Evolutionary conservation across 768 basidiomycete species (phyloP), one percentile per base, ranked within the genome.

Genomic region (Crucibulum laeve): DNA sequence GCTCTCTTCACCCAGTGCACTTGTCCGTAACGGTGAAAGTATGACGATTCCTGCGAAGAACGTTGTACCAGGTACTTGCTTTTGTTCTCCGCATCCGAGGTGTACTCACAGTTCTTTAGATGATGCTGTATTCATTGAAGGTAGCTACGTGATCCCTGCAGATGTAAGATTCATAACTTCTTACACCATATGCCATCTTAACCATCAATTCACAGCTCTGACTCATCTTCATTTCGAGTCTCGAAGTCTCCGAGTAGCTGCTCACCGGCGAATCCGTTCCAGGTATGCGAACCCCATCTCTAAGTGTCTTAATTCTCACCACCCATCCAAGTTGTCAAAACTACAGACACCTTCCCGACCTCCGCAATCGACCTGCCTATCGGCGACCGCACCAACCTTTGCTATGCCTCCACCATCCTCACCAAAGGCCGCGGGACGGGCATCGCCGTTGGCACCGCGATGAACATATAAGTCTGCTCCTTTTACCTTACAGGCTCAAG

Each of bases 201-300:
- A 28, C 17, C 11, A 7, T 25, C 13, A 5, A 42, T 30, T 25
- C 45, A 7, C 45, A 68, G 66, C 55, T 71, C 28, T 57, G 76
- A n/a, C 57, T 77, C 3, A 55, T 75, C 23, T 59, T 63, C 13
- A 67, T 68, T 6, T 70, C 70, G 14, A 73, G 74, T 49, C 60
- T 76, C 26, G 75, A 76, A 54, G 59, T 67, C 19, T 73, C 73
- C 30, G 76, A 80, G 49, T 71, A 73, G 21, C 62, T 77, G 13
- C 58, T 78, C 35, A 80, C 76, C 0, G 76, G 74, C 43, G 76
- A 77, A 55, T 71, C 71, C 10, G 49, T 76, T 25, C 76, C 76
- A 36, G 74, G 64, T 64, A 39, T 35, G 53, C 28, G 18, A 13
- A 38, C 34, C 4, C 5, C 26, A 15, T 10, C 6, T 41, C 3